Conservation (phyloP, 306 rosid genomes). For the Prunus mume region DNA sequence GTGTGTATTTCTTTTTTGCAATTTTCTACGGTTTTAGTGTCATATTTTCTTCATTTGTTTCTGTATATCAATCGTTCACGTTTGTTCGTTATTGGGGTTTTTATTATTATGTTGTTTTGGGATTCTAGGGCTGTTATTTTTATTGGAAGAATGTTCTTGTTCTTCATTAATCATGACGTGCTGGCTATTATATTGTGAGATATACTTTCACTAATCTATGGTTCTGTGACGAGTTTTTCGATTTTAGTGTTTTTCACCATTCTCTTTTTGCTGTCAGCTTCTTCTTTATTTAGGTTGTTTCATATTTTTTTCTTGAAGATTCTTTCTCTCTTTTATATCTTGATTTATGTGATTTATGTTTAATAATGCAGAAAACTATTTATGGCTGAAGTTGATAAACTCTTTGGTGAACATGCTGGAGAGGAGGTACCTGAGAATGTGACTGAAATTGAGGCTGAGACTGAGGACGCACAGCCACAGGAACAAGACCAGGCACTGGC, state of each 20-base stretch:
- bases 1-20: background rate
- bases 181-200: background rate
- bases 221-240: background rate
- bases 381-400: constrained; percentile 73
- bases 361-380: constrained; percentile 16
- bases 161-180: background rate
- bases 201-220: background rate
- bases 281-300: background rate
- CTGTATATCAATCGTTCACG: background rate
- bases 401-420: constrained; percentile 25
- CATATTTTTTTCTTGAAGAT: background rate
- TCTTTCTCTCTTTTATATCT: background rate
- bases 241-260: background rate
- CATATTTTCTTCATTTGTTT: background rate
- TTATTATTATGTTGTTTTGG: background rate
- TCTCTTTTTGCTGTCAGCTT: background rate
- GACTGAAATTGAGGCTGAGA: background rate
- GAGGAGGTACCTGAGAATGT: constrained; percentile 30
- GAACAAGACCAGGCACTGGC: background rate
- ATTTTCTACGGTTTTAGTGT: constrained; percentile 5
- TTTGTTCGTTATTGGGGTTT: background rate
- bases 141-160: background rate
- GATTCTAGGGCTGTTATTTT: constrained; percentile 1
- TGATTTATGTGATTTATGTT: constrained; percentile 11
- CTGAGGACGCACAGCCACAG: background rate